Percentiles rank a stretch among this genome's conserved stretches.
These are phyloP conservation scores for Claviceps sp. DNA, from an alignment of 2,329 filamentous ascomycete species.

Conservation along the genomic window DNA sequence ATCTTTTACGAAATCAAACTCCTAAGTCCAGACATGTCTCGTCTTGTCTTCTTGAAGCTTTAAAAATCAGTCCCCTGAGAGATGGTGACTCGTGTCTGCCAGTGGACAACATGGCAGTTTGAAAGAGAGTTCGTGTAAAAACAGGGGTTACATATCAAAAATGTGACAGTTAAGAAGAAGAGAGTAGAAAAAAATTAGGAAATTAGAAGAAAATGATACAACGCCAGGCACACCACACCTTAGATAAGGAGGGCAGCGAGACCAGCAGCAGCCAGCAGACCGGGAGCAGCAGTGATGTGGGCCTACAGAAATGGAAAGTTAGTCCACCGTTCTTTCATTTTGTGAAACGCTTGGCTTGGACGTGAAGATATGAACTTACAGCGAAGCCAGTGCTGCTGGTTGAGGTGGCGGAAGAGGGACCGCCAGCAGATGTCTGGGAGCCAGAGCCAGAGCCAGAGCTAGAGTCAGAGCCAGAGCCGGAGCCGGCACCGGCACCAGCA, in stretches of 20 bases:
- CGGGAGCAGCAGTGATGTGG: constrained; percentile 32
- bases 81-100: constrained; percentile 8
- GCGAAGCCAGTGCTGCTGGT: constrained; percentile 13
- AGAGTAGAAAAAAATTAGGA: constrained; percentile 2
- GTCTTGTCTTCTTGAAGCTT: constrained; percentile 8
- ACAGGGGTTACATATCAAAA: constrained; percentile 29
- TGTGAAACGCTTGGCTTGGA: not conserved
- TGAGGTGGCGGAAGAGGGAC: constrained; percentile 3
- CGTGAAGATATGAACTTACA: constrained; percentile 13
- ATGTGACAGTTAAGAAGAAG: constrained; percentile 20
- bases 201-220: not conserved
- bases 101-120: constrained; percentile 12
- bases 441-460: constrained; percentile 4
- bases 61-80: constrained; percentile 14
- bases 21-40: constrained; percentile 1
- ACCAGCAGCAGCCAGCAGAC: constrained; percentile 35
- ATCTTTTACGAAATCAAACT: constrained; percentile 12
- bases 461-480: not conserved
- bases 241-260: constrained; percentile 36
- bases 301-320: constrained; percentile 13
- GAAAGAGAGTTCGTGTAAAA: constrained; percentile 15
- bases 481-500: too few relatives aligned
- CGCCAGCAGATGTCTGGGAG: not conserved
- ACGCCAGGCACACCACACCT: constrained; percentile 8
- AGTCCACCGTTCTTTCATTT: not conserved